Evolutionary conservation across 352 stramenopile genomes (phyloP).

Genomic region (Phytophthora colocasiae): DNA sequence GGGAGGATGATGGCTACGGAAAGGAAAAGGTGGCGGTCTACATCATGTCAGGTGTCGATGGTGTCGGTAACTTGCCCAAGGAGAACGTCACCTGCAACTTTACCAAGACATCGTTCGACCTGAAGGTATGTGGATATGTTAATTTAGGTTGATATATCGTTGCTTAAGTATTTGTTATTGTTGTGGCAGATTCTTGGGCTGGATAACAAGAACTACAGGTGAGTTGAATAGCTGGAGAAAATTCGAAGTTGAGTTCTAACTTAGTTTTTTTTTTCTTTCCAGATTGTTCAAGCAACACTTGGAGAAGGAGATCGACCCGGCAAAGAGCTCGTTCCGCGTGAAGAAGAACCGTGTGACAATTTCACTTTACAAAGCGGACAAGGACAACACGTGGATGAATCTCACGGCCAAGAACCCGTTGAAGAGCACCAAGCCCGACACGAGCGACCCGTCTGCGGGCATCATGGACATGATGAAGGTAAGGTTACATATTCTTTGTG

Average conservation of each 20-base stretch:
- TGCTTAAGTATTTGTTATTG: neutral
- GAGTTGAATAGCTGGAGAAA: neutral
- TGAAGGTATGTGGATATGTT: conserved; percentile 61
- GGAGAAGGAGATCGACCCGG: conserved; percentile 83
- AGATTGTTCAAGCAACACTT: conserved; percentile 79
- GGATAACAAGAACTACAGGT: conserved; percentile 71
- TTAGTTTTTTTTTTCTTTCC: conserved; percentile 2
- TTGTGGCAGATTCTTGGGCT: conserved; percentile 62
- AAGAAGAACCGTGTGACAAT: conserved; percentile 91
- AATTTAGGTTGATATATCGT: neutral
- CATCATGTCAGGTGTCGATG: conserved; percentile 85
- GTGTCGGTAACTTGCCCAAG: conserved; percentile 74
- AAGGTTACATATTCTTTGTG: conserved; percentile 1
- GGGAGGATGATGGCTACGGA: conserved; percentile 90
- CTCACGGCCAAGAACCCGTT: conserved; percentile 84
- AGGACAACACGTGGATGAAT: conserved; percentile 83
- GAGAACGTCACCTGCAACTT: conserved; percentile 81
- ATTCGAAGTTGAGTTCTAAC: neutral
- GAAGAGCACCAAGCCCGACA: conserved; percentile 53
- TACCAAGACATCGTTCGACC: conserved; percentile 81
- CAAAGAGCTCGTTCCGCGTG: conserved; percentile 79
- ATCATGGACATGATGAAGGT: conserved; percentile 95
- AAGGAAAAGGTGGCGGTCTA: conserved; percentile 87
- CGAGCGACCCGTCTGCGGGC: conserved; percentile 73
- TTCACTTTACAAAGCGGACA: conserved; percentile 77